phyloP scores from a whole-genome alignment of 371 early-diverging fungal species.

The Nematocida major region DNA sequence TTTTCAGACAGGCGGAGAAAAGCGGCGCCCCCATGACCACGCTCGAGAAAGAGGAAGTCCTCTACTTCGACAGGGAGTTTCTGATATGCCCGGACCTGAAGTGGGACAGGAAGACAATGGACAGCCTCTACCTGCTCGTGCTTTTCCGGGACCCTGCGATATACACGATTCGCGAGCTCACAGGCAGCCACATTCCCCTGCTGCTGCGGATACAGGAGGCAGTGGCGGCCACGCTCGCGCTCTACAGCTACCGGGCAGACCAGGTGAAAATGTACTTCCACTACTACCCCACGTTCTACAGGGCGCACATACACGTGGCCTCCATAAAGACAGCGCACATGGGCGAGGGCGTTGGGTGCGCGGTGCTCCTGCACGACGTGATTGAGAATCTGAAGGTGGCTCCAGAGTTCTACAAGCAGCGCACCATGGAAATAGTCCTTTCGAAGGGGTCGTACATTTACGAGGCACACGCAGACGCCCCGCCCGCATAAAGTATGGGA shows the following conservation, averaged over 20 bases:
- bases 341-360: slow-evolving; percentile 6
- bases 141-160: slow-evolving; percentile 56
- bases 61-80: slow-evolving; percentile 51
- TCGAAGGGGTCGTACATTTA: slow-evolving; percentile 35
- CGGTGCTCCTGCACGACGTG: slow-evolving; percentile 42
- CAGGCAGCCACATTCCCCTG: slow-evolving; percentile 12
- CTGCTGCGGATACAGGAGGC: background rate
- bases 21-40: background rate
- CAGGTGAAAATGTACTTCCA: slow-evolving; percentile 33
- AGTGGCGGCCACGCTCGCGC: background rate
- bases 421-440: slow-evolving; percentile 10
- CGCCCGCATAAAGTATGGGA: background rate
- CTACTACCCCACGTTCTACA: slow-evolving; percentile 51
- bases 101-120: slow-evolving; percentile 50
- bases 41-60: slow-evolving; percentile 42
- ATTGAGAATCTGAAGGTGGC: slow-evolving; percentile 11
- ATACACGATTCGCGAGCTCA: slow-evolving; percentile 37
- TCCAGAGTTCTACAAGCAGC: slow-evolving; percentile 11
- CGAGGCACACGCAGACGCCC: background rate
- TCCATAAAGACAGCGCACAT: background rate
- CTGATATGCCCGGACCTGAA: slow-evolving; percentile 58
- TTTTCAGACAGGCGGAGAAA: background rate
- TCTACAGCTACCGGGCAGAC: slow-evolving; percentile 2
- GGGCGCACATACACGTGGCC: slow-evolving; percentile 37
- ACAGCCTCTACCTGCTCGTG: slow-evolving; percentile 56